These are phyloP conservation scores for Tagetes erecta DNA, from an alignment of 129 eudicot species.

Conservation along the genomic window DNA sequence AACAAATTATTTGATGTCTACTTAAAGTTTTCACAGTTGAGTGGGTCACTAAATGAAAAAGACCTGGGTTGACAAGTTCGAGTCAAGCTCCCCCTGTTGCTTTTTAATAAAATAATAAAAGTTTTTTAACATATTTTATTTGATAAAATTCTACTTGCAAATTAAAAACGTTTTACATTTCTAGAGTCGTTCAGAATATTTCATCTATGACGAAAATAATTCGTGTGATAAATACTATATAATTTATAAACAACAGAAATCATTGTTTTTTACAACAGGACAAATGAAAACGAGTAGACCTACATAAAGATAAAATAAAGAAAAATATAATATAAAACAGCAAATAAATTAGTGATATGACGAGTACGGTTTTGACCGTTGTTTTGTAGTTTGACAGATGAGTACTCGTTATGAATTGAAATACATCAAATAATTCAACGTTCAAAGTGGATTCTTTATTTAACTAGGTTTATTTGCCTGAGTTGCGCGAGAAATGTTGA, in stretches of 20 bases:
- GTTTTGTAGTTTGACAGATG: slow-evolving; percentile 13
- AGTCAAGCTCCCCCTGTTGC: too few species aligned
- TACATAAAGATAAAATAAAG: slow-evolving; percentile 6
- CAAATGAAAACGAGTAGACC: slow-evolving; percentile 5
- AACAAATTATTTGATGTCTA: too few species aligned
- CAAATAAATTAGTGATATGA: not conserved
- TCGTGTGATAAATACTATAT: not conserved
- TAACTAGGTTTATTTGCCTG: too few species aligned
- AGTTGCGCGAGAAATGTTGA: too few species aligned
- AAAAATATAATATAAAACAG: too few species aligned
- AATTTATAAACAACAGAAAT: not conserved
- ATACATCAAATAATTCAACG: not conserved
- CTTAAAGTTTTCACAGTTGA: too few species aligned
- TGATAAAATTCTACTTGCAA: not conserved
- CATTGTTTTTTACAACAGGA: not conserved
- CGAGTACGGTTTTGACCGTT: slow-evolving; percentile 5
- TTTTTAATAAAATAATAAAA: too few species aligned
- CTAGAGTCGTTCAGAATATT: not conserved
- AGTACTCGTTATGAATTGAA: not conserved
- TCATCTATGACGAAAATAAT: not conserved
- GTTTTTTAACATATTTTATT: not conserved
- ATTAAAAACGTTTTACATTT: not conserved
- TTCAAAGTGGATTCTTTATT: too few species aligned
- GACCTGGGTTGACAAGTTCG: too few species aligned
- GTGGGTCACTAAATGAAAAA: too few species aligned